These are phyloP conservation scores for Exophiala mesophila DNA, from an alignment of 2,329 filamentous ascomycete genomes.

Conservation along the genomic window DNA sequence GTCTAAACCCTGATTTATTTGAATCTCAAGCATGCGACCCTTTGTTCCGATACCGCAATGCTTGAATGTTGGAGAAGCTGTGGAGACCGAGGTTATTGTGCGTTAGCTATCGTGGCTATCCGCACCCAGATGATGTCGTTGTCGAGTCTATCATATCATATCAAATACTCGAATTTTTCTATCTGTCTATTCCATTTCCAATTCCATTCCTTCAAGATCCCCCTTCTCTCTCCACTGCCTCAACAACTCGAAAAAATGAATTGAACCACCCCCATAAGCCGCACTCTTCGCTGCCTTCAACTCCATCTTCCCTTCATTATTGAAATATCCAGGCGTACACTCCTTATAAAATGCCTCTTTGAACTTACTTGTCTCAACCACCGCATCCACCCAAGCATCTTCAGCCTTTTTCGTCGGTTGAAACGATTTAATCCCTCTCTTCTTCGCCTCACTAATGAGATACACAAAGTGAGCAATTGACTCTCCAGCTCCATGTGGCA, in stretches of 20 bases:
- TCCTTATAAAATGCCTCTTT: neutral
- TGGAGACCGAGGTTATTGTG: too few species aligned
- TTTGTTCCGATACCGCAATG: too few species aligned
- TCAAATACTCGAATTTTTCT: too few species aligned
- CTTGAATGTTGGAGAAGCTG: too few species aligned
- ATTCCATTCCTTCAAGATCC: constrained; percentile 7
- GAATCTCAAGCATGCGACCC: too few species aligned
- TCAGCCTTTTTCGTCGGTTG: constrained; percentile 9
- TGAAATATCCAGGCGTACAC: constrained; percentile 14
- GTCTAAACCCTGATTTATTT: too few species aligned
- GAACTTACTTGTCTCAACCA: neutral
- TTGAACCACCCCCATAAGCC: neutral
- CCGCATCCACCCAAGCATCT: constrained; percentile 6
- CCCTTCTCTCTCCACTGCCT: constrained; percentile 7
- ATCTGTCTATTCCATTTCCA: neutral
- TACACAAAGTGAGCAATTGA: constrained; percentile 3
- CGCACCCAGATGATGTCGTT: too few species aligned
- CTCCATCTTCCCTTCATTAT: constrained; percentile 6
- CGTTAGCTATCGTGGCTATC: too few species aligned
- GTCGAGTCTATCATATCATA: too few species aligned
- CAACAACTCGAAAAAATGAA: constrained; percentile 3
- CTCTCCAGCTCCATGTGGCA: constrained; percentile 4
- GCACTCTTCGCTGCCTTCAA: neutral
- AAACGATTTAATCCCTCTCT: constrained; percentile 2
- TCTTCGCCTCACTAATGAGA: neutral